Evolutionary conservation across 495 filamentous ascomycete species (phyloP).

Genomic region (Bryoglossum gracile): DNA sequence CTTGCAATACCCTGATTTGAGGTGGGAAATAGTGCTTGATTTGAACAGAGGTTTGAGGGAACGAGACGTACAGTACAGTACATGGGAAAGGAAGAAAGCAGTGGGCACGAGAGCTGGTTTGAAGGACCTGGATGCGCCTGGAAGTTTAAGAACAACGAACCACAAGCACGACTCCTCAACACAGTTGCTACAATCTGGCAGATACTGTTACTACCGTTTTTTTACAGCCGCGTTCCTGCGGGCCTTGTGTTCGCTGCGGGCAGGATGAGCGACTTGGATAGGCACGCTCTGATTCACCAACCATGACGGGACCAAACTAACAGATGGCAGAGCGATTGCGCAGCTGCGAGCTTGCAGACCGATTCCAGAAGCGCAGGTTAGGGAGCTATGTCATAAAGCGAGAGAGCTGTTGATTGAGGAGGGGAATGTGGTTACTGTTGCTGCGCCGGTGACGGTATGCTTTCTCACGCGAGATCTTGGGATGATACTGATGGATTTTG

Average conservation of each 20-base stretch:
- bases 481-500: conserved; percentile 9
- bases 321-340: conserved; percentile 76
- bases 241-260: background rate
- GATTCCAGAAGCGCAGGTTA: conserved; percentile 90
- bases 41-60: too few relatives aligned
- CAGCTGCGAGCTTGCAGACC: conserved; percentile 92
- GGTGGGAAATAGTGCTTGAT: too few relatives aligned
- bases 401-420: conserved; percentile 95
- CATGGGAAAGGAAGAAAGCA: too few relatives aligned
- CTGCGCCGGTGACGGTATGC: conserved; percentile 83
- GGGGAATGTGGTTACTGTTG: conserved; percentile 92
- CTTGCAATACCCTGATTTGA: too few relatives aligned
- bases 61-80: too few relatives aligned
- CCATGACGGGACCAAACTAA: too few relatives aligned
- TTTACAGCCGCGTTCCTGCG: background rate
- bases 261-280: conserved; percentile 82
- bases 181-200: background rate
- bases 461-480: background rate
- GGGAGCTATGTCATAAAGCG: conserved; percentile 96
- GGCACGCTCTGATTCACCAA: conserved; percentile 54
- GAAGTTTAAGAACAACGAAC: background rate
- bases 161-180: background rate
- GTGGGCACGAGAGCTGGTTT: too few relatives aligned
- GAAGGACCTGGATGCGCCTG: conserved; percentile 19
- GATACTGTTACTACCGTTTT: background rate